Evolutionary conservation across 1,139 yeast species (phyloP), one percentile per base, ranked within the genome.

Genomic region (Taphrina flavorubra): DNA sequence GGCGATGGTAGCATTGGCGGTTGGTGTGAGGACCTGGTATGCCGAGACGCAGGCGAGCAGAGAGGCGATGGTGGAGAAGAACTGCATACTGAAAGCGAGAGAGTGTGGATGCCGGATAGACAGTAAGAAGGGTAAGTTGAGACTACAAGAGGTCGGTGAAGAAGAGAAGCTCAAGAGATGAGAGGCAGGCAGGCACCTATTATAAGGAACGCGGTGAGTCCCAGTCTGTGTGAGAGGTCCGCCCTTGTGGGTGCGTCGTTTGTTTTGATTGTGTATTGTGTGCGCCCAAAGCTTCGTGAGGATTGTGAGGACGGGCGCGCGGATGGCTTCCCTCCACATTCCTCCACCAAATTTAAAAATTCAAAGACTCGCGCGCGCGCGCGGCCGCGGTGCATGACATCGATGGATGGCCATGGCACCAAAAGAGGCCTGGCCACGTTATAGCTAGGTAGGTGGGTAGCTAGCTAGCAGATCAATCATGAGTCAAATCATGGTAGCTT

Each of bases 61-160:
- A 11, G 68, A 40, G 16, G 68, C 63, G 57, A 65, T 51, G 39
- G 68, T 58, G 46, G 63, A 44, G 57, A 65, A 31, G 68, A 65
- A 63, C 56, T 63, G 67, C 67, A 63, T 63, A 16, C 31, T 25
- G 31, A 25, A n/a, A 36, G 51, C 51, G 36, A 63, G 42, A 55
- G 67, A 63, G 61, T 47, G 67, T 63, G 61, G 59, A 44, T 58
- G 62, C 62, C 62, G 62, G 62, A 58, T 58, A 46, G 62, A 58
- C 62, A 58, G 62, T 58, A 53, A 16, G 36, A 42, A 16, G 39
- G 8, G n/a, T n/a, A n/a, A n/a, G n/a, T n/a, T 51, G 42, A 14
- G 42, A 39, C 42, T 39, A 14, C 14, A 14, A 14, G 42, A 39
- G 14, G 42, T 39, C 42, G 11, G 42, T 11, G 11, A 11, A 2